Conservation (phyloP, 345 rosid species). For the Sonneratia alba region DNA sequence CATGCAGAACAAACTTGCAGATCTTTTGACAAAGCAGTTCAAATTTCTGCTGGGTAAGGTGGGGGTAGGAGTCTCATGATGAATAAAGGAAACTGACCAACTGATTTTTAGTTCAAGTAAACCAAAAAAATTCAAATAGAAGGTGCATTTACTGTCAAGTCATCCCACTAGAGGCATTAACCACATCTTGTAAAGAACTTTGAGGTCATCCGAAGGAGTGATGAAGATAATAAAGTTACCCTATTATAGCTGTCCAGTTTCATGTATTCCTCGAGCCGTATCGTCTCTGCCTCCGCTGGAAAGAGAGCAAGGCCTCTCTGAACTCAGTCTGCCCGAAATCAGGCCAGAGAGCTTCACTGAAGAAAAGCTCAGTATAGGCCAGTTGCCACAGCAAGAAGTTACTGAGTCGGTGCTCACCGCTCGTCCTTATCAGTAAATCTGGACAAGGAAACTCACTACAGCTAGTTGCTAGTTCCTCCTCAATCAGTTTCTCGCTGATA, state of each 20-base stretch:
- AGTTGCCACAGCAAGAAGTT: constrained; percentile 76
- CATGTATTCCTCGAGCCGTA: constrained; percentile 41
- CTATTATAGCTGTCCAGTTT: not conserved
- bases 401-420: constrained; percentile 67
- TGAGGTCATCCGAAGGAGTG: too few species aligned
- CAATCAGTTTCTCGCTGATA: constrained; percentile 45
- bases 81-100: too few species aligned
- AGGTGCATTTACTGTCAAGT: too few species aligned
- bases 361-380: constrained; percentile 75
- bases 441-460: constrained; percentile 55
- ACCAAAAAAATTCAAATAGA: too few species aligned
- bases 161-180: too few species aligned
- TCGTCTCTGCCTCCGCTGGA: constrained; percentile 62
- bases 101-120: too few species aligned
- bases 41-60: too few species aligned
- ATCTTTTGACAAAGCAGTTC: too few species aligned
- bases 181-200: too few species aligned
- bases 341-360: constrained; percentile 56
- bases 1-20: too few species aligned
- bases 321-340: constrained; percentile 57
- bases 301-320: constrained; percentile 45
- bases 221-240: too few species aligned
- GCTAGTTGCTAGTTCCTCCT: constrained; percentile 52
- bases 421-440: constrained; percentile 62
- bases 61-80: too few species aligned